These are phyloP conservation scores for Aspergillus baeticus DNA, from an alignment of 495 filamentous ascomycete species.

Conservation along the genomic window DNA sequence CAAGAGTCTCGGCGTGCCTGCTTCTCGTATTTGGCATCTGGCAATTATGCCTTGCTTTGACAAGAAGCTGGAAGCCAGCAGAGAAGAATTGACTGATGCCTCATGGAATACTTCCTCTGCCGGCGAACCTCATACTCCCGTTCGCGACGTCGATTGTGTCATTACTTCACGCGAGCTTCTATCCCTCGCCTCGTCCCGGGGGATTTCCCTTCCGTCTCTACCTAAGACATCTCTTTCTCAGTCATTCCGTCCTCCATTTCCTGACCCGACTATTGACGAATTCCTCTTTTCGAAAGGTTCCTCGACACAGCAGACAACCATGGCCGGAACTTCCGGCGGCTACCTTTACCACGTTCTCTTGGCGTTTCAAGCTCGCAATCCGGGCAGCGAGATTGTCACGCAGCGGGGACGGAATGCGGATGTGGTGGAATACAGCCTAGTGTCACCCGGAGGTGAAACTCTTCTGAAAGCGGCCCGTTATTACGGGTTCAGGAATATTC, in stretches of 20 bases:
- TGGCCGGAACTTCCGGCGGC: conserved; percentile 79
- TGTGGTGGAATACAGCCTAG: conserved; percentile 77
- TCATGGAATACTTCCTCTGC: conserved; percentile 56
- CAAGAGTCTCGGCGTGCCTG: conserved; percentile 63
- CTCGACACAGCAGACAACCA: conserved; percentile 28
- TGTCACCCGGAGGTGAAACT: conserved; percentile 48
- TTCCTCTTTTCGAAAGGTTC: conserved; percentile 60
- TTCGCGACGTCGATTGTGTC: conserved; percentile 94
- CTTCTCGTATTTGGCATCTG: conserved; percentile 87
- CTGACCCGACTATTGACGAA: conserved; percentile 62
- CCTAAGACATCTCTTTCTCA: conserved; percentile 52
- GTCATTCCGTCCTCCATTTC: conserved; percentile 51
- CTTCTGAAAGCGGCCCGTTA: conserved; percentile 83
- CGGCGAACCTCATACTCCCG: conserved; percentile 44
- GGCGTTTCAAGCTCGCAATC: conserved; percentile 65
- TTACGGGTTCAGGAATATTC: conserved; percentile 97
- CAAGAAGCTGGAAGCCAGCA: conserved; percentile 95
- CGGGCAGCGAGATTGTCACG: conserved; percentile 63
- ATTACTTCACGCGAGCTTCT: conserved; percentile 93
- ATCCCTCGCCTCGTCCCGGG: conserved; percentile 76
- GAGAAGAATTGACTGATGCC: conserved; percentile 82
- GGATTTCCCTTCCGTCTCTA: conserved; percentile 68
- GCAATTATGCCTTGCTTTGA: conserved; percentile 98
- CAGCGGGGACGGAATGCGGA: conserved; percentile 84
- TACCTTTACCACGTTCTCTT: conserved; percentile 80